Base-by-base conservation (phyloP, 352 stramenopile genomes). In the Phytopythium boreale region DNA sequence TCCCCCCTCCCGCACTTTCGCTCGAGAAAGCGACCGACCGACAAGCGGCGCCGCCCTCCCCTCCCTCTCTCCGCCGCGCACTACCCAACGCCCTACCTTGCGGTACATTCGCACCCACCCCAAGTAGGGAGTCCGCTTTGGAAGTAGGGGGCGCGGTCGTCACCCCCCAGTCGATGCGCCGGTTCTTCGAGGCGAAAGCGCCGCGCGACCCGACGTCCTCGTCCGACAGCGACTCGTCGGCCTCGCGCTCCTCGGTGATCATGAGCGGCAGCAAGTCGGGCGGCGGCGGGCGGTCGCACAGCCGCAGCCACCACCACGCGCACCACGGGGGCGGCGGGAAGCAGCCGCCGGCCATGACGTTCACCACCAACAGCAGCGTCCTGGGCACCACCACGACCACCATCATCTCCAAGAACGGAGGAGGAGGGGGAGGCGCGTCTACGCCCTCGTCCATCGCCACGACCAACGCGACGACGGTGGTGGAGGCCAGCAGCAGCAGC, bases 321-420 rank as follows among this genome's bases (percentile, higher is more conserved):
- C 53, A 59, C 11, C 24, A 39, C 49, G 10, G 26, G 31, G n/a
- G n/a, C n/a, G n/a, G n/a, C n/a, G 20, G 19, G 8, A 31, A 34
- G 29, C 2, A 12, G 22, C 26, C 39, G 39, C 34, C 39, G 15
- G 14, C 70, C 49, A 68, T 77, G 72, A 68, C 67, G 17, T 80
- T 77, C 55, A 77, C 69, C 4, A 74, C 71, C 44, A 77, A 52
- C 11, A 77, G 69, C 59, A 62, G 66, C 50, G 67, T 73, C 41
- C 71, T 63, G 47, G 67, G 69, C 37, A 66, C 69, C 34, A 75
- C 64, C 46, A 70, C 67, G 10, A 77, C 69, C 20, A 74, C 69
- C n/a, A 67, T 79, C 39, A 56, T 78, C 26, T n/a, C 60, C 27
- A 69, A 71, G 26, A 53, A 61, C 24, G 64, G 69, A 7, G 34